Base-by-base conservation (phyloP, 2,329 filamentous ascomycete species). In the Penicillium occitanis region DNA sequence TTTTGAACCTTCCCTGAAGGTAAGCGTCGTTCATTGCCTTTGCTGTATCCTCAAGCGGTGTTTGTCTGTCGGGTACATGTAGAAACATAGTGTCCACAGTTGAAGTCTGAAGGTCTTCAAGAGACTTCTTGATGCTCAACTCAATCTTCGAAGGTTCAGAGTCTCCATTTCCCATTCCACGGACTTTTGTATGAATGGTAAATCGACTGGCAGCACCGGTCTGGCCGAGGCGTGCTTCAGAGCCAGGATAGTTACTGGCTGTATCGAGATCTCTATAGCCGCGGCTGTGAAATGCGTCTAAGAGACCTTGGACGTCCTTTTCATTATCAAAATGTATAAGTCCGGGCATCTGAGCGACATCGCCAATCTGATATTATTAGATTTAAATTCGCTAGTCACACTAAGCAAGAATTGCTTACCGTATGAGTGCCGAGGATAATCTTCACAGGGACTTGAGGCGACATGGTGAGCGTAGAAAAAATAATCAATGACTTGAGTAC, bases 61-160 rank as follows among this genome's bases (percentile, higher is more conserved):
- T 44, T 6, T 35, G 28, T 3, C 25, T 14, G 25, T 63, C 61
- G 11, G 61, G 50, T 1, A 17, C 5, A 46, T 63, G 61, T 17
- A 63, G 37, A 57, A 55, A 63, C 61, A 55, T 53, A 22, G 51
- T 57, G n/a, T 63, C 61, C 14, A 63, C 46, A 7, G 35, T 51
- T 28, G 61, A 28, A 3, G 28, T 7, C 14, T 48, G 5, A n/a
- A 63, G 50, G 11, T 40, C 61, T 46, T 63, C 10, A 14, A 63
- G 37, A 14, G 61, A 63, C 17, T 28, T 40, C 6, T 30, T 28
- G 13, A 63, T 44, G 37, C 42, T 53, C 40, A 14, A 14, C 19
- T 57, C 22, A 22, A 55, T 30, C 48, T 55, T 57, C 14, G 17
- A 19, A 14, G 19, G 30, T 19, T 35, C 37, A 22, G 17, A 25